Evolutionary conservation across 768 basidiomycete genomes (phyloP), one percentile per base, ranked within the genome.

Genomic region (Pleurotus sapidus): DNA sequence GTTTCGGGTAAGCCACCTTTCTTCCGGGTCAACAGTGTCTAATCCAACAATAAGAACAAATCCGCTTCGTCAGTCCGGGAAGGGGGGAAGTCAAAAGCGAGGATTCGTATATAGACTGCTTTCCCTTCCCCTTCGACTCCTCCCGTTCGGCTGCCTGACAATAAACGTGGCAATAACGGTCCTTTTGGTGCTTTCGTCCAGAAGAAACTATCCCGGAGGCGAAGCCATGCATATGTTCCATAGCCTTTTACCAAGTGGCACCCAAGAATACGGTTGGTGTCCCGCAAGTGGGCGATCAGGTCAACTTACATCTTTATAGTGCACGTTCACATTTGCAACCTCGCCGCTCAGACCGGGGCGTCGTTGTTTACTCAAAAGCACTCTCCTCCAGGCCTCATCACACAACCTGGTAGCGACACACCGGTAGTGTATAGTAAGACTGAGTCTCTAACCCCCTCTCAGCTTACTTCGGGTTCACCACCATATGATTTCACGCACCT

Each of bases 131-230:
- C 1, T 62, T 67, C 14, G 51, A 71, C 85, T 1, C 61, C 75
- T n/a, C 76, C 74, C 15, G 60, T 82, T n/a, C 55, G 95, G 9
- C 57, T 67, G 0, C 61, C 72, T 55, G 12, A 4, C 23, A 9
- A 24, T 25, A 11, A 95, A 95, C 64, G 49, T 83, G 3, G 38
- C 73, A 2, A 65, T 77, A 7, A 91, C 89, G 0, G 49, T 68
- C 5, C 59, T 90, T 27, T 75, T 83, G 8, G 82, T 84, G 0
- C 65, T 64, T 49, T 77, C 88, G 0, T 93, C 93, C 1, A 74
- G 78, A 27, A 65, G 67, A 49, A 99, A 98, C 70, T 98, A 99
- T 66, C 94, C 97, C 1, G 97, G 97, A 1, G 95, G 94, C 0
- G 68, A 78, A 9, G 91, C 95, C 0, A 72, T 97, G 50, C 63